phyloP scores from a whole-genome alignment of 2,329 filamentous ascomycete species.

The Xylogone sp. region DNA sequence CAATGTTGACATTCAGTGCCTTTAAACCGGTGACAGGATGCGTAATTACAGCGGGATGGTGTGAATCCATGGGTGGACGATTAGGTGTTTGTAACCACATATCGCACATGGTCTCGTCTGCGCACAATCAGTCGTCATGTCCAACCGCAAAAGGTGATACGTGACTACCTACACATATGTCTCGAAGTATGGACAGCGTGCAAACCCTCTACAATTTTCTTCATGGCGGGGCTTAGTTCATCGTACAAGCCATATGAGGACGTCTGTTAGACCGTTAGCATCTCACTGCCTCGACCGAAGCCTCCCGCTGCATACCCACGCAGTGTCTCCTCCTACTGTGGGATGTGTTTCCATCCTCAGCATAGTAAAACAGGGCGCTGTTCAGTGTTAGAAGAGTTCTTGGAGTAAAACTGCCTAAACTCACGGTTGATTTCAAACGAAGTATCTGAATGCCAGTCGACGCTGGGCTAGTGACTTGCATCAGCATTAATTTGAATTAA shows the following conservation, averaged over 20 bases:
- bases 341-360: constrained; percentile 48
- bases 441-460: constrained; percentile 46
- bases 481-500: constrained; percentile 9
- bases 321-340: constrained; percentile 72
- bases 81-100: constrained; percentile 38
- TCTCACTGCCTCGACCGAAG: background rate
- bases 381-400: constrained; percentile 1
- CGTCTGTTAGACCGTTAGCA: constrained; percentile 35
- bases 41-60: constrained; percentile 45
- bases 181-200: constrained; percentile 43
- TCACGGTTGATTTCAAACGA: constrained; percentile 46
- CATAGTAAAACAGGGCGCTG: constrained; percentile 45
- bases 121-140: background rate
- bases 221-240: constrained; percentile 37
- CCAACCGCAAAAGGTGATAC: background rate
- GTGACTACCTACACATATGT: constrained; percentile 28
- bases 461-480: constrained; percentile 7
- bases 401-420: background rate
- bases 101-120: constrained; percentile 41
- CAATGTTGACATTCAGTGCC: constrained; percentile 35
- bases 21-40: constrained; percentile 45
- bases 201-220: constrained; percentile 38
- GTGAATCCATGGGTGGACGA: constrained; percentile 41
- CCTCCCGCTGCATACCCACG: constrained; percentile 23
- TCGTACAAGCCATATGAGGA: constrained; percentile 44